Percentiles rank a stretch among this genome's conserved stretches.
Evolutionary conservation across 495 filamentous ascomycete species (phyloP).

Genomic region (Stereocaulon alpinum): DNA sequence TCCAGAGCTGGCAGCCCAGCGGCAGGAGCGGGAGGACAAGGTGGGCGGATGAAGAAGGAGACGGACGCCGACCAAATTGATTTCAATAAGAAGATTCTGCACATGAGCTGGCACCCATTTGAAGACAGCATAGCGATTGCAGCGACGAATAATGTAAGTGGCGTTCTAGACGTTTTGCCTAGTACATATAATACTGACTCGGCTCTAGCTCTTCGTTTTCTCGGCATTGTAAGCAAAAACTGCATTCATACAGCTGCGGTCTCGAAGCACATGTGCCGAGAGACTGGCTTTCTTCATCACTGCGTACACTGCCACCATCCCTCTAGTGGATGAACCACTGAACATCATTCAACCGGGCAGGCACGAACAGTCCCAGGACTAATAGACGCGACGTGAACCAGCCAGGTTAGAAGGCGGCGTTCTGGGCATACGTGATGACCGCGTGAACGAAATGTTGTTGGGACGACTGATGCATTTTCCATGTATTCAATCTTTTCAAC

Average conservation of each 20-base stretch:
- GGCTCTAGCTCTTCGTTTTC: constrained; percentile 80
- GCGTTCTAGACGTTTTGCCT: not conserved
- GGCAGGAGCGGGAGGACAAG: constrained; percentile 60
- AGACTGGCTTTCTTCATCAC: constrained; percentile 1
- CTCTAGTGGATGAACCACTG: constrained; percentile 14
- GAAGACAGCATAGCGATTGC: constrained; percentile 99
- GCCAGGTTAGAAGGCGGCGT: constrained; percentile 8
- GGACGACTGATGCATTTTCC: not conserved
- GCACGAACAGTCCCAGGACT: constrained; percentile 19
- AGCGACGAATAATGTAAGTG: constrained; percentile 94
- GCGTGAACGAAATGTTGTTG: not conserved
- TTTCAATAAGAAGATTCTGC: constrained; percentile 99
- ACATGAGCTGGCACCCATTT: constrained; percentile 99
- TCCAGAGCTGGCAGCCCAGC: constrained; percentile 86
- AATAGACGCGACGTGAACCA: constrained; percentile 11
- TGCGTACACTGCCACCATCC: constrained; percentile 7
- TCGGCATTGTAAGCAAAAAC: constrained; percentile 67
- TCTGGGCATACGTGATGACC: constrained; percentile 5
- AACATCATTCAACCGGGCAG: constrained; percentile 11
- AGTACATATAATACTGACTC: constrained; percentile 13
- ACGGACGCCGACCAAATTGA: constrained; percentile 99
- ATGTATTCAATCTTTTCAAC: not conserved
- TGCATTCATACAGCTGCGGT: constrained; percentile 10
- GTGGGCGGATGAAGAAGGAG: constrained; percentile 94
- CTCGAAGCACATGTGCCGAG: not conserved